Conservation (phyloP, 2,329 filamentous ascomycete genomes). For the Stemphylium beticola region DNA sequence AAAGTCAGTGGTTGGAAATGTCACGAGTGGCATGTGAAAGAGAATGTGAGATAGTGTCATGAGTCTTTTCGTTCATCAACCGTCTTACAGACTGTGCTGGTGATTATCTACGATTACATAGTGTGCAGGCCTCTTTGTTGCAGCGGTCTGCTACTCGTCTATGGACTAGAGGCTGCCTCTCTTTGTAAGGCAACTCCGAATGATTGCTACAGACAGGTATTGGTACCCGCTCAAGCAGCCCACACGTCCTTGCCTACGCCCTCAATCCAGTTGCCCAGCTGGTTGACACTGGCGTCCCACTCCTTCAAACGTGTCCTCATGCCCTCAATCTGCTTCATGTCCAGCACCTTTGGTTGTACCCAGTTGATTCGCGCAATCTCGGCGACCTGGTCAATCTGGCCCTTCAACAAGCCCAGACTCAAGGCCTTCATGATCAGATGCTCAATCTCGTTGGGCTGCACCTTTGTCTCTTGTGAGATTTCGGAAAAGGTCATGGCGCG, state of each 20-base stretch:
- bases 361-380: conserved; percentile 95
- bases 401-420: conserved; percentile 85
- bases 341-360: conserved; percentile 98
- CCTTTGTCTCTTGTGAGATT: conserved; percentile 91
- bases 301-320: conserved; percentile 89
- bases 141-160: conserved; percentile 7
- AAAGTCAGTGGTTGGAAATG: not conserved
- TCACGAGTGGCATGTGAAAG: not conserved
- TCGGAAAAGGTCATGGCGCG: conserved; percentile 90
- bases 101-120: conserved; percentile 29
- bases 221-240: conserved; percentile 64
- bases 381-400: conserved; percentile 95
- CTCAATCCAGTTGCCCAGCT: conserved; percentile 97
- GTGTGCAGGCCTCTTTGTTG: conserved; percentile 10
- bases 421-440: conserved; percentile 99
- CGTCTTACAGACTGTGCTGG: conserved; percentile 5
- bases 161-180: conserved; percentile 2
- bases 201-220: not conserved
- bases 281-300: conserved; percentile 96
- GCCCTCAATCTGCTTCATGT: conserved; percentile 91
- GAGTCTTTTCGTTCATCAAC: conserved; percentile 22
- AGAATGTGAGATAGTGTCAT: conserved; percentile 8
- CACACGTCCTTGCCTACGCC: conserved; percentile 92
- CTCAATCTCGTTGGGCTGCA: conserved; percentile 89
- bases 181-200: not conserved